phyloP scores from a whole-genome alignment of 148 eudicot genomes.

The Amaranthus cruentus region DNA sequence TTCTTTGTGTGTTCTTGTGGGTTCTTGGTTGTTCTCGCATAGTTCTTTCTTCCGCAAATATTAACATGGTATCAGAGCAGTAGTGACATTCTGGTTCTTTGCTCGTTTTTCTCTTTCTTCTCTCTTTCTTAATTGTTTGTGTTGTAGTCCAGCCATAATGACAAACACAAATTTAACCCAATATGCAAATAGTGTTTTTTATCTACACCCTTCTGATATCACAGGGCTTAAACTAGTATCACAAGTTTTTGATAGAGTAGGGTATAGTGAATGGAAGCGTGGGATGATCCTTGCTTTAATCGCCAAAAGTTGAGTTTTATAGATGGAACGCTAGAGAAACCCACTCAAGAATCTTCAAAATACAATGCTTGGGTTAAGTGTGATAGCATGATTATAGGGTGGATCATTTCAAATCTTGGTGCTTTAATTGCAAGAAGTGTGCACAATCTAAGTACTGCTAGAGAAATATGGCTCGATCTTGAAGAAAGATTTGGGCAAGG shows the following conservation, averaged over 20 bases:
- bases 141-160: too few species aligned
- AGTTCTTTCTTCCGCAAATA: too few species aligned
- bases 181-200: too few species aligned
- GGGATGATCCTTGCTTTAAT: not conserved
- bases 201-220: not conserved
- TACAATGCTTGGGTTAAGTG: not conserved
- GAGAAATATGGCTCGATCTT: not conserved
- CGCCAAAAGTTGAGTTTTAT: not conserved
- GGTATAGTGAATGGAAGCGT: not conserved
- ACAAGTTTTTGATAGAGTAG: not conserved
- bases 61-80: too few species aligned
- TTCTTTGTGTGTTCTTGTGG: too few species aligned
- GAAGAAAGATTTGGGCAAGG: not conserved
- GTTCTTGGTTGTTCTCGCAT: too few species aligned
- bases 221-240: not conserved
- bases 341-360: fast-evolving
- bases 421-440: not conserved
- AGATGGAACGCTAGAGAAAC: not conserved
- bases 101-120: too few species aligned
- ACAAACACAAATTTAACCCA: too few species aligned
- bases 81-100: too few species aligned
- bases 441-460: not conserved
- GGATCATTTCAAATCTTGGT: not conserved
- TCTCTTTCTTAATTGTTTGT: too few species aligned
- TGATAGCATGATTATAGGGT: not conserved